Percentiles rank a stretch among this genome's conserved stretches.
Evolutionary conservation across 805 yeast genomes (phyloP).

Genomic region (Debaryomyces tyrocola): DNA sequence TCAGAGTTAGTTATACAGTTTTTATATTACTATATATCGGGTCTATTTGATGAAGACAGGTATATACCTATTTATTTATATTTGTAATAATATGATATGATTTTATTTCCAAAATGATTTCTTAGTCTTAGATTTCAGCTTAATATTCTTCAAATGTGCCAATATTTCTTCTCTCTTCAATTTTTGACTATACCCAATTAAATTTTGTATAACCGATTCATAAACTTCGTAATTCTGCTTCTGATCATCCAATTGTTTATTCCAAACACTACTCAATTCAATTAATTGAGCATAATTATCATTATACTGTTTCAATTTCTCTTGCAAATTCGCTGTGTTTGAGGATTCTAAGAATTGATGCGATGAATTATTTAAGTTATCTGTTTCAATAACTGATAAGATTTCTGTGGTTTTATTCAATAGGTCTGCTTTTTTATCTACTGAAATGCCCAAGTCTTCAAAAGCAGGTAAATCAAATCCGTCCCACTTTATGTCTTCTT

Average conservation of each 20-base stretch:
- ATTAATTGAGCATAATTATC: conserved; percentile 25
- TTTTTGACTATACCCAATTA: conserved; percentile 88
- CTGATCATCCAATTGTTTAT: conserved; percentile 46
- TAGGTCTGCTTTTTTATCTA: conserved; percentile 24
- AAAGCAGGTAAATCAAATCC: conserved; percentile 37
- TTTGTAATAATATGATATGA: neutral
- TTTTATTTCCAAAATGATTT: conserved; percentile 12
- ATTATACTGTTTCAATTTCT: conserved; percentile 29
- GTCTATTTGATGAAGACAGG: too few species aligned
- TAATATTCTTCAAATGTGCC: conserved; percentile 30
- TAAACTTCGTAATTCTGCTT: conserved; percentile 70
- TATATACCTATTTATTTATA: neutral
- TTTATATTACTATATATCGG: too few species aligned
- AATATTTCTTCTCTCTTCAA: conserved; percentile 52
- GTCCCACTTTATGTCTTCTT: conserved; percentile 35
- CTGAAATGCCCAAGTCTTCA: conserved; percentile 26
- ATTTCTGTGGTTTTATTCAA: conserved; percentile 25
- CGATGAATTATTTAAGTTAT: conserved; percentile 32
- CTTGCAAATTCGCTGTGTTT: conserved; percentile 22
- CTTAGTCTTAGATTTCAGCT: conserved; percentile 17
- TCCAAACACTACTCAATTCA: conserved; percentile 48
- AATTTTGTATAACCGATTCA: conserved; percentile 84
- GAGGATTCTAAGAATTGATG: conserved; percentile 22
- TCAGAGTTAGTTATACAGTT: conserved; percentile 1
- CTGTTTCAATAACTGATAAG: conserved; percentile 33